phyloP scores from a whole-genome alignment of 805 yeast genomes.

The Kluyveromyces nonfermentans region DNA sequence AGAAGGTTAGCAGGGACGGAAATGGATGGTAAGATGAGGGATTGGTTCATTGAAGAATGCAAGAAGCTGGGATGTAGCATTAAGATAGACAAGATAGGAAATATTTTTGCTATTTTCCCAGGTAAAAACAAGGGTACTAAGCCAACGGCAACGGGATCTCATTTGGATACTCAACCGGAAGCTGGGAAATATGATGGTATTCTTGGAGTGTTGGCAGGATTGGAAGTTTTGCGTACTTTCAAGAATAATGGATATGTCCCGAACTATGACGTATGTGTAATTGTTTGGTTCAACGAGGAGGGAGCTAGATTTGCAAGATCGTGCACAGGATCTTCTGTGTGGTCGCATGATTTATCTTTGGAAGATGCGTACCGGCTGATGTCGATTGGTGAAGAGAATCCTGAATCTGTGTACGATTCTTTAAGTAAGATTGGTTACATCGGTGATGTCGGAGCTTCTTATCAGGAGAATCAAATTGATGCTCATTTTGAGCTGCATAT shows the following conservation, averaged over 20 bases:
- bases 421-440: conserved; percentile 52
- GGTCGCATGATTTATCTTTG: conserved; percentile 44
- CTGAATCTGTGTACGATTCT: conserved; percentile 44
- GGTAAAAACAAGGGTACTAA: conserved; percentile 39
- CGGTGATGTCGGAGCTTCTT: conserved; percentile 42
- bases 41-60: conserved; percentile 53
- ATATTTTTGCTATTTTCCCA: conserved; percentile 56
- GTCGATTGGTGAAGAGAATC: conserved; percentile 43
- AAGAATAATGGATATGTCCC: conserved; percentile 50
- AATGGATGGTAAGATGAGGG: conserved; percentile 52
- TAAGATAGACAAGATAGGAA: conserved; percentile 56
- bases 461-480: conserved; percentile 44
- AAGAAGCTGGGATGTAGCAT: conserved; percentile 46
- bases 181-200: conserved; percentile 75
- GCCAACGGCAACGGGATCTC: conserved; percentile 66
- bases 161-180: conserved; percentile 68
- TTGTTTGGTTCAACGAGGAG: conserved; percentile 71
- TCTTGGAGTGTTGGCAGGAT: conserved; percentile 56
- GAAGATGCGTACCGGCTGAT: conserved; percentile 43
- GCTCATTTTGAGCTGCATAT: conserved; percentile 71
- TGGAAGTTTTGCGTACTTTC: conserved; percentile 57
- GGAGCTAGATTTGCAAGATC: conserved; percentile 71
- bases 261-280: conserved; percentile 54
- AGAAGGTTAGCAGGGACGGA: conserved; percentile 55
- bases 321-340: conserved; percentile 57